phyloP scores from a whole-genome alignment of 1,139 yeast species.

The Suhomyces yuchorum region DNA sequence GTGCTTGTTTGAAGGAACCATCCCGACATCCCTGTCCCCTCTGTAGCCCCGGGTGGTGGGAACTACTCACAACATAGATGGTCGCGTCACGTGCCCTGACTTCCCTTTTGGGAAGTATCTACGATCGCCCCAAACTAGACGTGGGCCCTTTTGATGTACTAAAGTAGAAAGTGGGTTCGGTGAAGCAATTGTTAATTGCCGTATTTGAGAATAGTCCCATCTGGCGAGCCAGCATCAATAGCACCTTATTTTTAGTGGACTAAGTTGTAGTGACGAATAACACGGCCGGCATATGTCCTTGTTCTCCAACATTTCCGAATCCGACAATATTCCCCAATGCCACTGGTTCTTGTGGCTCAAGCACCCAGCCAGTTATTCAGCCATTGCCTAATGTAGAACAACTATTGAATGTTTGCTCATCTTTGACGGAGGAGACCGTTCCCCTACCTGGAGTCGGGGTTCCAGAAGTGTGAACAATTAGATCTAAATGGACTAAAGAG shows the following conservation, averaged over 20 bases:
- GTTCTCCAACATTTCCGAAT: background rate
- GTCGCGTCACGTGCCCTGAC: background rate
- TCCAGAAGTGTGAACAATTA: background rate
- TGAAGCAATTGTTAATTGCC: background rate
- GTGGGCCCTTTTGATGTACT: background rate
- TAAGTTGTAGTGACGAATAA: background rate
- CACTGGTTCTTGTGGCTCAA: background rate
- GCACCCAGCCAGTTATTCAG: background rate
- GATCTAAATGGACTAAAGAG: background rate
- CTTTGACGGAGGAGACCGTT: background rate
- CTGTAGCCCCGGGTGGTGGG: too few species aligned
- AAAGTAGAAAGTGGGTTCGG: background rate
- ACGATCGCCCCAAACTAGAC: background rate
- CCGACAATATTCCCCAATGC: background rate
- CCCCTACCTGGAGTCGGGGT: background rate
- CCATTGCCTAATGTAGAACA: background rate
- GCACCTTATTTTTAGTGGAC: background rate
- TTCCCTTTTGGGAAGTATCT: background rate
- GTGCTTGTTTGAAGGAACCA: background rate
- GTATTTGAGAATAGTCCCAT: background rate
- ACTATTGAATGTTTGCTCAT: background rate
- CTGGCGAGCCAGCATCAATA: background rate
- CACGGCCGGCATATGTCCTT: background rate
- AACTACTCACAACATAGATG: too few species aligned
- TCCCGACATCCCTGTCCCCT: background rate